phyloP scores from a whole-genome alignment of 257 asterid species.

The Solanum virginianum region DNA sequence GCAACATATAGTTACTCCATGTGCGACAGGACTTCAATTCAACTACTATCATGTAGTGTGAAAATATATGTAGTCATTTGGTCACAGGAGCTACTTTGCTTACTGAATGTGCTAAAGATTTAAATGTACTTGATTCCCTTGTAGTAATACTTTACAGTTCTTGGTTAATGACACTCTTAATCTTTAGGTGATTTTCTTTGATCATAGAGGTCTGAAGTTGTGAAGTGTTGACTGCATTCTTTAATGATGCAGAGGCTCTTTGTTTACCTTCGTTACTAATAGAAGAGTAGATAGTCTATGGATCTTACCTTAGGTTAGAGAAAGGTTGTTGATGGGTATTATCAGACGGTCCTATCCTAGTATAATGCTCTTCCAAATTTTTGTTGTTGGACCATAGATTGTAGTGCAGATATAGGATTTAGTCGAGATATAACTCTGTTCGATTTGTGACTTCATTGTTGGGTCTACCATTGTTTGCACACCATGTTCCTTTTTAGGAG shows the following conservation, averaged over 20 bases:
- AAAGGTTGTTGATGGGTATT: background rate
- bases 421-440: background rate
- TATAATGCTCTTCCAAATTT: background rate
- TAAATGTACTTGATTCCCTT: background rate
- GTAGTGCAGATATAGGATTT: background rate
- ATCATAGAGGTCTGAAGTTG: background rate
- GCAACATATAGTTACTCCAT: constrained; percentile 9
- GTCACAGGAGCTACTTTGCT: background rate
- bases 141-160: background rate
- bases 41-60: constrained; percentile 13
- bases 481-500: too few species aligned
- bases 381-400: background rate
- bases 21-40: background rate
- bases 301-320: background rate
- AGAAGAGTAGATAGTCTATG: background rate
- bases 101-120: background rate
- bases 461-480: background rate
- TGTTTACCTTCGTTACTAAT: background rate
- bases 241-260: background rate
- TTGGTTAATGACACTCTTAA: background rate
- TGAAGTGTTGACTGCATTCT: background rate
- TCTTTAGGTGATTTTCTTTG: background rate
- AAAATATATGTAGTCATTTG: constrained; percentile 8
- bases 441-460: background rate
- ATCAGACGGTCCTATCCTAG: background rate